These are phyloP conservation scores for Massariosphaeria phaeospora DNA, from an alignment of 495 filamentous ascomycete genomes.

Conservation along the genomic window DNA sequence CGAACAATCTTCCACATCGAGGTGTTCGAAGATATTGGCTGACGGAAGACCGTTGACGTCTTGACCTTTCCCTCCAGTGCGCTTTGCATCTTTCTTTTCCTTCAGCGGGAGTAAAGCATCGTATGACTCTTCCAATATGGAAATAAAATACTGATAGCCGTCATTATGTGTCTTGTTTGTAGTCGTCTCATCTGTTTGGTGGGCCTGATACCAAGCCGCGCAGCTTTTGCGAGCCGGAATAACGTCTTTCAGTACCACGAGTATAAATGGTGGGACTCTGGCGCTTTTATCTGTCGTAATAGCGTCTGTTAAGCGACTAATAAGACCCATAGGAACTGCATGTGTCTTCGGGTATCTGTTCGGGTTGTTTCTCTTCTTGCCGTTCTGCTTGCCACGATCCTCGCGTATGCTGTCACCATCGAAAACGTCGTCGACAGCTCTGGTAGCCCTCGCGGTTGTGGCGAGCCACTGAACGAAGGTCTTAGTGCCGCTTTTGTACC, in stretches of 20 bases:
- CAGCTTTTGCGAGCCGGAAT: neutral
- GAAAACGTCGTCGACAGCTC: conserved; percentile 3
- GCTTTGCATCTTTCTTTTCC: neutral
- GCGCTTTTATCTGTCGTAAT: neutral
- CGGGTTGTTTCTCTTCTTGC: neutral
- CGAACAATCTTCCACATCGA: neutral
- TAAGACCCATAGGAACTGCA: neutral
- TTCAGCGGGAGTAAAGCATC: neutral
- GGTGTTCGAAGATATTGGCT: neutral
- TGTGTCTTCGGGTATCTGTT: neutral
- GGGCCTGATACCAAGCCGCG: neutral
- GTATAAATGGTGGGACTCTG: neutral
- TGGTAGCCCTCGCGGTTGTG: neutral
- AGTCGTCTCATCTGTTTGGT: neutral
- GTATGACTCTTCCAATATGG: neutral
- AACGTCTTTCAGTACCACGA: neutral
- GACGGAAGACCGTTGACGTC: neutral
- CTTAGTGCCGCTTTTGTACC: conserved; percentile 1
- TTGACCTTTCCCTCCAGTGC: neutral
- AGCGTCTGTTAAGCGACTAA: neutral
- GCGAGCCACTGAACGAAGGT: conserved; percentile 1
- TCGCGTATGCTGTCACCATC: neutral
- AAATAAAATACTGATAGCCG: neutral
- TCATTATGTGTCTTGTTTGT: neutral
- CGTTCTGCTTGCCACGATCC: neutral